Percentiles rank a stretch among this genome's conserved stretches.
phyloP scores from a whole-genome alignment of 176 grass and related monocot species.

The Metroxylon sagu region DNA sequence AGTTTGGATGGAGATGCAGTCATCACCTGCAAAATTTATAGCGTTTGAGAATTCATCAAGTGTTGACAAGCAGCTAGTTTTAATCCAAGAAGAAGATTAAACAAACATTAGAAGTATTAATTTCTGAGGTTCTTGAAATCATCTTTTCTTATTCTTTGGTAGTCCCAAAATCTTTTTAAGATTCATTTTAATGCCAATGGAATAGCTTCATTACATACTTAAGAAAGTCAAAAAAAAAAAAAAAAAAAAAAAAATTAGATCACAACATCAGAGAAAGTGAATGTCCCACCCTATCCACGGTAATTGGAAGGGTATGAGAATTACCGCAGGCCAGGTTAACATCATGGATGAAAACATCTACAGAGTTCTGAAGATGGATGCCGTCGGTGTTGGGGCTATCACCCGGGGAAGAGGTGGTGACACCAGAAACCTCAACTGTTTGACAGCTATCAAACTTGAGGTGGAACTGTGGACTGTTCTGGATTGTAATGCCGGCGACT shows the following conservation, averaged over 20 bases:
- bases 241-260: no score
- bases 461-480: slow-evolving; percentile 47
- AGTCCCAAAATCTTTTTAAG: no score
- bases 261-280: no score
- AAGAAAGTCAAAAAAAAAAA: no score
- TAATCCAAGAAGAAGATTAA: no score
- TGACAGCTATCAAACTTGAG: slow-evolving; percentile 57
- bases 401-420: slow-evolving; percentile 48
- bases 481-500: slow-evolving; percentile 53
- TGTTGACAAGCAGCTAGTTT: neutral
- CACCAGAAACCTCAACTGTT: slow-evolving; percentile 27
- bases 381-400: slow-evolving; percentile 71
- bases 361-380: slow-evolving; percentile 51
- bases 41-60: neutral
- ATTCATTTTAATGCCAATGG: no score
- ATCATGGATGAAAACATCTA: slow-evolving; percentile 35
- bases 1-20: slow-evolving; percentile 66
- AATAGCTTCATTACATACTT: no score
- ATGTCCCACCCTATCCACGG: no score
- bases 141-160: no score
- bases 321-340: slow-evolving; percentile 42
- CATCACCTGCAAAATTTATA: slow-evolving; percentile 32
- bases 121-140: no score
- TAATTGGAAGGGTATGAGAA: no score
- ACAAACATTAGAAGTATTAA: no score